phyloP scores from a whole-genome alignment of 257 asterid species.

The Nemophila menziesii region DNA sequence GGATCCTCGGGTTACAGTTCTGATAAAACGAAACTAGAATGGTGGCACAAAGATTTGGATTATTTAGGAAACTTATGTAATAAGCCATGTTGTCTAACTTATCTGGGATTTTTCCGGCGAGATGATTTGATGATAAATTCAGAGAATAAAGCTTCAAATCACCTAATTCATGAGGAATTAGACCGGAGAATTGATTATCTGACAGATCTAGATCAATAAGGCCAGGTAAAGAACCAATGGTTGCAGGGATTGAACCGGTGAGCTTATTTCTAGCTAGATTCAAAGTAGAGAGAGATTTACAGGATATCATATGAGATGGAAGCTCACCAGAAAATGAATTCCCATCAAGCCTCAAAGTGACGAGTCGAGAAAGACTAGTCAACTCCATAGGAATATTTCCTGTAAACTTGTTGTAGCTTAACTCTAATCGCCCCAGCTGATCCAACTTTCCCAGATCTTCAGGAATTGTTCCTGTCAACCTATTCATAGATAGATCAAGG shows the following conservation, averaged over 20 bases:
- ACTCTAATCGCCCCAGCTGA: conserved; percentile 50
- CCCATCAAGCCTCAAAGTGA: conserved; percentile 46
- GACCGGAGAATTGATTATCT: conserved; percentile 46
- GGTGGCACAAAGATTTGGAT: conserved; percentile 45
- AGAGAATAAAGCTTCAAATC: conserved; percentile 38
- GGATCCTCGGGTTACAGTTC: conserved; percentile 23
- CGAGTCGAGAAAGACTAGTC: conserved; percentile 44
- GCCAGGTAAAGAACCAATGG: conserved; percentile 38
- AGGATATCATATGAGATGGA: conserved; percentile 47
- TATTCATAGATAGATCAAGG: conserved; percentile 48
- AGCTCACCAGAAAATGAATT: conserved; percentile 56
- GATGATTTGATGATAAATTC: conserved; percentile 53
- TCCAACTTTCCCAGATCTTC: conserved; percentile 51
- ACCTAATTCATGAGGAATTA: conserved; percentile 57
- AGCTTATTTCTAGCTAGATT: conserved; percentile 46
- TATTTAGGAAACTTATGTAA: conserved; percentile 48
- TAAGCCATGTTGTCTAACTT: conserved; percentile 64
- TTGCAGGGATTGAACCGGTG: conserved; percentile 50
- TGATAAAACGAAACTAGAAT: conserved; percentile 23
- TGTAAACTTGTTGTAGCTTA: conserved; percentile 48
- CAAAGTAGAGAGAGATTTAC: conserved; percentile 46
- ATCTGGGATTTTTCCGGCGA: conserved; percentile 50
- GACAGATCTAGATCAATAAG: conserved; percentile 64
- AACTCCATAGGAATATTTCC: conserved; percentile 51
- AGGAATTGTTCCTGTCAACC: conserved; percentile 53